Evolutionary conservation across 495 filamentous ascomycete species (phyloP), one percentile per base, ranked within the genome.

Genomic region (Penicillium canescens): DNA sequence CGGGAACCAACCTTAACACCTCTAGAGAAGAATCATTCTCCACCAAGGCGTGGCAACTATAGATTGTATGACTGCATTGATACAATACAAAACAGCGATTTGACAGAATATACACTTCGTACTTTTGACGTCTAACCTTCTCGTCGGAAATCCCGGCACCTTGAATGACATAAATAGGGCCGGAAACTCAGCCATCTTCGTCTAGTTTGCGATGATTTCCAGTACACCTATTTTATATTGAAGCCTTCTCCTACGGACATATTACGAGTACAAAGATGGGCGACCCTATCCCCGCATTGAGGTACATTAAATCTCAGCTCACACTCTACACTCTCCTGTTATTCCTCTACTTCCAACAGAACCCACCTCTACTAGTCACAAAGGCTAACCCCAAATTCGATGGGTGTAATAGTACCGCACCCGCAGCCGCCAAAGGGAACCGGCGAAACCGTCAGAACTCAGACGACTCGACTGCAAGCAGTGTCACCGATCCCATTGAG

Each of bases 271-370:
- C 38, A 40, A 40, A 40, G 11, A 40, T 40, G 38, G 38, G 11
- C 38, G n/a, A 40, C 23, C 35, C 35, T 31, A 23, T 33, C 11
- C 36, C 18, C 23, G 46, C 46, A 50, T 33, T 50, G 46, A 50
- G 46, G 46, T 50, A 50, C 23, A 39, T 50, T 2, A 14, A 40
- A 41, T 6, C 20, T 28, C 46, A 50, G 11, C 35, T 50, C 35
- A 40, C 36, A 13, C 24, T 50, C 18, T 24, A 24, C 6, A 24
- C 23, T 6, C 23, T 24, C 23, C 23, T 24, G 3, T 24, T 24
- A 24, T 24, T 24, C 6, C 23, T 24, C 6, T 24, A 6, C 6
- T 6, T 24, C 23, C 23, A 24, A 24, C 23, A 50, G 20, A 31
- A 39, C 21, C 26, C 46, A 10, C 39, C 13, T 50, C 16, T 31